phyloP scores from a whole-genome alignment of 78 protist genomes.

The slime mould (Dictyostelium discoideum) region DNA sequence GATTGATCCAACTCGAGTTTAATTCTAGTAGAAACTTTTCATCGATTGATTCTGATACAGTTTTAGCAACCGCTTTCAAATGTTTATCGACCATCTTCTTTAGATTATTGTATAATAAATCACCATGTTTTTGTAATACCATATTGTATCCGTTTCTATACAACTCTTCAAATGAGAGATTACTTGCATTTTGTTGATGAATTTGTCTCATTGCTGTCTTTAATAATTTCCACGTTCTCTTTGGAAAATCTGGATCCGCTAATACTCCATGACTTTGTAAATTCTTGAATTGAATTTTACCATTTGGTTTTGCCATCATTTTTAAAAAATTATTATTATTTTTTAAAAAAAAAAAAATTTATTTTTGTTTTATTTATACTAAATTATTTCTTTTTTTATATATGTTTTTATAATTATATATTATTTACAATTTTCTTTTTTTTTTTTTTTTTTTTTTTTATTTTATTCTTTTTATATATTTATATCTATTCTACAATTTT shows the following conservation, averaged over 20 bases:
- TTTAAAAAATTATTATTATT: background rate
- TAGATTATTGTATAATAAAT: constrained; percentile 87
- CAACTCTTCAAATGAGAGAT: constrained; percentile 93
- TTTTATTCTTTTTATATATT: background rate
- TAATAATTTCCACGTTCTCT: constrained; percentile 87
- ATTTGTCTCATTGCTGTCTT: constrained; percentile 86
- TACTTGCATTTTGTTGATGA: constrained; percentile 88
- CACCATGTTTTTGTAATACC: constrained; percentile 93
- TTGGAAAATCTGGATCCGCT: constrained; percentile 28
- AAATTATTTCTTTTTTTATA: background rate
- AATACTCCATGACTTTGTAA: constrained; percentile 9
- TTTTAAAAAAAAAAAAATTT: background rate
- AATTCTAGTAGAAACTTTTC: constrained; percentile 76
- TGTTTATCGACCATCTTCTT: constrained; percentile 77
- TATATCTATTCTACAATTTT: background rate
- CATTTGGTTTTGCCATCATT: constrained; percentile 32
- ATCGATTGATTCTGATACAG: constrained; percentile 57
- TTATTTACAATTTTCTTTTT: background rate
- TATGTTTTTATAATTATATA: too few species aligned
- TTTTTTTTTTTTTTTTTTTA: background rate
- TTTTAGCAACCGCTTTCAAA: constrained; percentile 54
- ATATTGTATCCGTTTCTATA: constrained; percentile 94
- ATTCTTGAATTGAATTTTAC: background rate
- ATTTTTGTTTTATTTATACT: too few species aligned
- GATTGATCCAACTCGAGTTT: constrained; percentile 86